Evolutionary conservation across 176 grass and related monocot genomes (phyloP).

Genomic region (Juncus effusus): DNA sequence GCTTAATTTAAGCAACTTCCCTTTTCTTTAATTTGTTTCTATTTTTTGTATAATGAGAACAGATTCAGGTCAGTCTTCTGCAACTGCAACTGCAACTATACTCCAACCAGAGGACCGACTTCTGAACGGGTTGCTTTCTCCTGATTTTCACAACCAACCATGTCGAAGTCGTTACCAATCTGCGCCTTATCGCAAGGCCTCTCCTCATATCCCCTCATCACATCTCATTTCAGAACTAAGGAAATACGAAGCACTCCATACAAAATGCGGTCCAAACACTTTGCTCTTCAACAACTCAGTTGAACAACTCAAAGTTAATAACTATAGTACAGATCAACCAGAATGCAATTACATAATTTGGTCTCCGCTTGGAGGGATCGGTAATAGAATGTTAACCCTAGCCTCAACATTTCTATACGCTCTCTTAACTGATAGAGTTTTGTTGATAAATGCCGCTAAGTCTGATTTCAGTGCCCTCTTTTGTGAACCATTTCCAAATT

Average conservation of each 20-base stretch:
- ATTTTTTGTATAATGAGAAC: too few species aligned
- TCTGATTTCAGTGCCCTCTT: conserved; percentile 3
- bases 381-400: conserved; percentile 8
- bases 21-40: too few species aligned
- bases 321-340: background rate
- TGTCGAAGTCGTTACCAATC: conserved; percentile 57
- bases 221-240: conserved; percentile 60
- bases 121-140: conserved; percentile 45
- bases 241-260: conserved; percentile 61
- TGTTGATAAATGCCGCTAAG: conserved; percentile 7
- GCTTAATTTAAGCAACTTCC: too few species aligned
- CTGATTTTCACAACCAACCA: conserved; percentile 50
- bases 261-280: conserved; percentile 56
- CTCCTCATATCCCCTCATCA: conserved; percentile 33
- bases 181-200: conserved; percentile 46
- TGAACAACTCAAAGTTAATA: conserved; percentile 34
- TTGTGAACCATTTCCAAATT: conserved; percentile 3
- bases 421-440: conserved; percentile 2
- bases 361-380: background rate
- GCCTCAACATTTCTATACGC: conserved; percentile 14
- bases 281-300: conserved; percentile 42
- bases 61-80: too few species aligned
- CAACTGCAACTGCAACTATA: too few species aligned
- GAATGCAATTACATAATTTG: conserved; percentile 11
- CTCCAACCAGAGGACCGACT: conserved; percentile 29